Evolutionary conservation across 1,284 basidiomycete species (phyloP).

Genomic region (Inonotus obliquus): DNA sequence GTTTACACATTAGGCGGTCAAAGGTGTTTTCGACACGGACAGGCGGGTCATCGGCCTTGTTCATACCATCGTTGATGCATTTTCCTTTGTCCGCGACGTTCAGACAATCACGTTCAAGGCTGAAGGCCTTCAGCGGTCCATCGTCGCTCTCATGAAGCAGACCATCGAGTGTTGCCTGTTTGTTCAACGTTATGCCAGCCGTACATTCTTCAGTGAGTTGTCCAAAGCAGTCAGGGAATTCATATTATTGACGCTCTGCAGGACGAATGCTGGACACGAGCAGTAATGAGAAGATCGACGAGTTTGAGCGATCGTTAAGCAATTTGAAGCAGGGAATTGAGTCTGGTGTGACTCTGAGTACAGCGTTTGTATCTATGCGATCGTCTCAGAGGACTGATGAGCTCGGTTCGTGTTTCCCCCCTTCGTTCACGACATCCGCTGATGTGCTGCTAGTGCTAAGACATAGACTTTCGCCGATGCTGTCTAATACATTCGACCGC

Average conservation of each 20-base stretch:
- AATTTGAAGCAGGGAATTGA: not conserved
- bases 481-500: not conserved
- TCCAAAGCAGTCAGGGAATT: too few relatives aligned
- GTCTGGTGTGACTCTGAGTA: not conserved
- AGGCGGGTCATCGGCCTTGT: not conserved
- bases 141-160: not conserved
- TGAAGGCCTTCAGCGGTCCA: not conserved
- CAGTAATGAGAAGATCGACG: constrained; percentile 1
- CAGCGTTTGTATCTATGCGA: not conserved
- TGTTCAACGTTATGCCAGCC: not conserved
- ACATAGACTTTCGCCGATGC: not conserved
- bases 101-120: not conserved
- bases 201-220: not conserved
- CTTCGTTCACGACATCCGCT: not conserved
- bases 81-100: not conserved
- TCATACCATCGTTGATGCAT: not conserved
- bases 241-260: not conserved
- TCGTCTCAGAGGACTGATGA: not conserved
- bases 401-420: not conserved
- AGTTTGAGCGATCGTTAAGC: not conserved
- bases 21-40: not conserved
- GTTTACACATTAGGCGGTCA: not conserved
- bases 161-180: not conserved
- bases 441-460: not conserved
- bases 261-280: constrained; percentile 1